Base-by-base conservation (phyloP, 495 filamentous ascomycete genomes). In the Apodospora peruviana region DNA sequence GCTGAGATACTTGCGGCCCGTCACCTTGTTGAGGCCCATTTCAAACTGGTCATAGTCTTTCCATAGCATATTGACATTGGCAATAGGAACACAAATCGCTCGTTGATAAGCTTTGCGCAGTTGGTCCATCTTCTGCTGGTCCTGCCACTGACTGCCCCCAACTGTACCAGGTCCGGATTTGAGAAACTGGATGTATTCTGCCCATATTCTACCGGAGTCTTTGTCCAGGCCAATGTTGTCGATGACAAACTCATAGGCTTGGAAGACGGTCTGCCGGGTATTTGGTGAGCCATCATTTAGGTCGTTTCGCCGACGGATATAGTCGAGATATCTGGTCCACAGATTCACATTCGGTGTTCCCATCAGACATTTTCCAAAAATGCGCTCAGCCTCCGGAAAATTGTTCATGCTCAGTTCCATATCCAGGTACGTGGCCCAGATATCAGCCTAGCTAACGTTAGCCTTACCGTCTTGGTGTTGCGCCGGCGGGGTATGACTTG, bases 41-140 rank as follows among this genome's bases (percentile, higher is more conserved):
- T 98, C 93, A 59, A 97, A 98, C 57, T 83, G 78, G 67, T 96
- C 90, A 59, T 97, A 98, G 60, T 98, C 91, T 68, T 93, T 95
- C 93, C 93, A 98, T 9, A 98, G 65, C 11, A 72, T 75, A 56
- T 90, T 88, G 40, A 93, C 77, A 25, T 80, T 86, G 40, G 84
- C 76, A 11, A 85, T 91, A 4, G 93, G 93, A 44, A 95, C 80
- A 52, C 77, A 83, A 35, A 95, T 84, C 12, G 93, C 91, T 24
- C 82, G 83, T 56, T 96, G 91, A 62, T 96, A 97, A 3, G 87
- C 85, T 59, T 91, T 94, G 19, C 93, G 82, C 18, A 98, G 70
- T 51, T 83, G 66, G 55, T 98, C 93, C 88, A 95, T 94, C 76
- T 98, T 98, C 59, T 97, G 93, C 64, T 88, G 84, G 59, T 96